Evolutionary conservation across 331 rosid genomes (phyloP), one percentile per base, ranked within the genome.

Genomic region (Quercus tomentella): DNA sequence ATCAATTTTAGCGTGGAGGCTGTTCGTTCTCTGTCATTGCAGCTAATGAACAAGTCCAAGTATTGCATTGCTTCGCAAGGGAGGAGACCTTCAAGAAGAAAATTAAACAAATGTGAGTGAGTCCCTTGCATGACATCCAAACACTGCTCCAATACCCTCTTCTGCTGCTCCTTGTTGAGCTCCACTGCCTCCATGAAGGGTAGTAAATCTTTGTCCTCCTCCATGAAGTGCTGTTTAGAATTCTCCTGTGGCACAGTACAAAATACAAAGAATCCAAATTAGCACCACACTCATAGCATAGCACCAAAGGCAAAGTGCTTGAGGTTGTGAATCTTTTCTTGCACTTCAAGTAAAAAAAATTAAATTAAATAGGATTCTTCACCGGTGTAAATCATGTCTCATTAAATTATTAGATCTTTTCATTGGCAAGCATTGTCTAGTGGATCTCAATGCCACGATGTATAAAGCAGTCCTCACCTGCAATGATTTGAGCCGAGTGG

Each of bases 151-250:
- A 94, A 41, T 66, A 87, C 81, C 56, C 68, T 84, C 78, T 72
- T 65, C 49, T 94, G 92, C 60, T 88, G 83, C 41, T 87, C 92
- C 77, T 82, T 89, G 87, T 76, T 90, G 86, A 89, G 79, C 81
- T 94, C 98, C 65, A 87, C 86, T 9, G 98, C 98, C 83, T 92
- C 97, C 89, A 89, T 88, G 6, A 89, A 82, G 20, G 98, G 97
- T 31, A 94, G 86, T 54, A 94, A 11, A 41, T 89, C 85, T 60
- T 74, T 83, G 80, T 94, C 98, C 88, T 94, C 98, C 81, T 90
- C 97, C 61, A 15, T 72, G 60, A 94, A 94, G 83, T 94, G 98
- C 20, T 90, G 89, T 31, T 90, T 88, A 68, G 89, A 90, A 22
- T 83, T 89, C 33, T 84, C 91, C 98, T 92, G 76, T 17, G 72